These are phyloP conservation scores for Leccinellum rugosiceps DNA, from an alignment of 768 basidiomycete species.

Conservation along the genomic window DNA sequence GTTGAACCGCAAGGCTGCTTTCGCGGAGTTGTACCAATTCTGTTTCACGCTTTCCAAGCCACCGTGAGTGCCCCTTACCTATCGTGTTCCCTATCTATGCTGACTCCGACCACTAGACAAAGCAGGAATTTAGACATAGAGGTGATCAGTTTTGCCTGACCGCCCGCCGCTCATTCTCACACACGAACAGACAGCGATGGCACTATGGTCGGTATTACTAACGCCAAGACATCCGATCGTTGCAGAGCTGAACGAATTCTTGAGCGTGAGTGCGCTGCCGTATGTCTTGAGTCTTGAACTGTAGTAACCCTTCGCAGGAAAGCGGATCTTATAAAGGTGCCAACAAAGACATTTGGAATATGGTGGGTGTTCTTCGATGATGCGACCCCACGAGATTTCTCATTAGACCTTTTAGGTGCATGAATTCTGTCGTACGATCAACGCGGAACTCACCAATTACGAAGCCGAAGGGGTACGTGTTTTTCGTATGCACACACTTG, in stretches of 20 bases:
- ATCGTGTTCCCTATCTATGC: neutral
- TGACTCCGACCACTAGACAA: conserved; percentile 41
- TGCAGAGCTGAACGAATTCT: conserved; percentile 61
- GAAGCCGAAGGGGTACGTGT: conserved; percentile 71
- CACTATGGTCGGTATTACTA: conserved; percentile 75
- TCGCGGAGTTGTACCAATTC: conserved; percentile 65
- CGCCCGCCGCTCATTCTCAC: neutral
- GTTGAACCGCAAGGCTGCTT: conserved; percentile 47
- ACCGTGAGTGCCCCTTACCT: conserved; percentile 48
- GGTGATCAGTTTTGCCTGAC: conserved; percentile 37
- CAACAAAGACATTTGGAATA: conserved; percentile 84
- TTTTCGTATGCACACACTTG: neutral
- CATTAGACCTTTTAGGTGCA: conserved; percentile 47
- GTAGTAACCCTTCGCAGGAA: conserved; percentile 27
- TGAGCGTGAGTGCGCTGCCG: conserved; percentile 44
- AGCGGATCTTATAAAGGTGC: conserved; percentile 66
- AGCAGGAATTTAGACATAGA: conserved; percentile 81
- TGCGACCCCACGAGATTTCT: neutral
- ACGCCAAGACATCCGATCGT: conserved; percentile 64
- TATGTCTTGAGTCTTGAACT: neutral
- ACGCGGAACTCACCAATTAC: conserved; percentile 59
- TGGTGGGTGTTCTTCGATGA: conserved; percentile 46
- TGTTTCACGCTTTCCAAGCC: conserved; percentile 71
- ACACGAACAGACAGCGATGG: conserved; percentile 54
- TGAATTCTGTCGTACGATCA: conserved; percentile 69